phyloP scores from a whole-genome alignment of 2,329 filamentous ascomycete genomes.

The Harringtonia aguacate region DNA sequence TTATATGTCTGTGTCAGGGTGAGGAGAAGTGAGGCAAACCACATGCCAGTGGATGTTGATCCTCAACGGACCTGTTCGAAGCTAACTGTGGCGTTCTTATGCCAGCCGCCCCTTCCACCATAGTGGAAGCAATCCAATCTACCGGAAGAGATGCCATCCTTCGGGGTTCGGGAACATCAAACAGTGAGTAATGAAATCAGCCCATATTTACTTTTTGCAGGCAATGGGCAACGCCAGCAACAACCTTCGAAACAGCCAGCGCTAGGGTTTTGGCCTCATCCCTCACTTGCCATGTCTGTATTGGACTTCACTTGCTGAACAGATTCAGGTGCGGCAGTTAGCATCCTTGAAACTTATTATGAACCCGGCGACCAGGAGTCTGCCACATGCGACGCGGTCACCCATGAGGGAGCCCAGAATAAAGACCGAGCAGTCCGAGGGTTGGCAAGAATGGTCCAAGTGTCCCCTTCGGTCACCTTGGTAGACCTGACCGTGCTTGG shows the following conservation, averaged over 20 bases:
- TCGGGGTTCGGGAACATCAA: conserved; percentile 73
- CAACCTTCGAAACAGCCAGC: too few relatives aligned
- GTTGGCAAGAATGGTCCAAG: conserved; percentile 87
- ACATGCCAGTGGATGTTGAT: too few relatives aligned
- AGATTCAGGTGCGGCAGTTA: conserved; percentile 69
- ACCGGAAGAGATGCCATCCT: conserved; percentile 92
- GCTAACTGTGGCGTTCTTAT: background rate
- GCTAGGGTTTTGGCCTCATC: too few relatives aligned
- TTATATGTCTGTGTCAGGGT: too few relatives aligned
- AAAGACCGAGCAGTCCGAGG: conserved; percentile 59
- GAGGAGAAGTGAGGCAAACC: too few relatives aligned
- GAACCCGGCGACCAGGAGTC: conserved; percentile 37
- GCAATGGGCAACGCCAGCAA: too few relatives aligned
- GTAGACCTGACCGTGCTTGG: conserved; percentile 83
- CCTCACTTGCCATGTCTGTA: background rate
- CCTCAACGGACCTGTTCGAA: too few relatives aligned
- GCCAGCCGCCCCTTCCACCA: conserved; percentile 71
- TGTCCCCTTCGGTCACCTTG: conserved; percentile 65
- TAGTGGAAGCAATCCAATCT: conserved; percentile 77
- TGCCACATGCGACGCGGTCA: conserved; percentile 11
- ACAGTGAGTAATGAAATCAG: conserved; percentile 49
- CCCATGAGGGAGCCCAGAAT: conserved; percentile 12
- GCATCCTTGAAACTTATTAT: conserved; percentile 78
- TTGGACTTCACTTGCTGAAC: background rate
- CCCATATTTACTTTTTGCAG: too few relatives aligned